phyloP scores from a whole-genome alignment of 1,139 yeast genomes.

The Candida albicans region DNA sequence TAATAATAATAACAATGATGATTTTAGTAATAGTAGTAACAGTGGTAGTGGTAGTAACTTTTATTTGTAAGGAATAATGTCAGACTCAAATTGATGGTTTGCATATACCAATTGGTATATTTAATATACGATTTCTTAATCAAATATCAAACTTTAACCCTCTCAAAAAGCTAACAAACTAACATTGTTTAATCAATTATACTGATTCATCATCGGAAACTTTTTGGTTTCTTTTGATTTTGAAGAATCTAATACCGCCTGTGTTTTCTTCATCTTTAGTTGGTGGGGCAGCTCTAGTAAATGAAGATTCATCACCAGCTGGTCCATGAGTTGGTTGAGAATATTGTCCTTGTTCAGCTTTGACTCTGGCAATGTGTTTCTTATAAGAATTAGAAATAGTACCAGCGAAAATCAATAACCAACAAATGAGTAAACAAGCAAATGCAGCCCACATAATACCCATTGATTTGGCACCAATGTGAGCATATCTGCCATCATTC shows the following conservation, averaged over 20 bases:
- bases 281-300: constrained; percentile 40
- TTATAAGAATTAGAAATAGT: constrained; percentile 49
- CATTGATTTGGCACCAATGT: constrained; percentile 56
- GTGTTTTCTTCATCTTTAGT: constrained; percentile 37
- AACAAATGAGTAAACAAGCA: constrained; percentile 51
- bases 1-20: too few relatives aligned
- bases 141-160: too few relatives aligned
- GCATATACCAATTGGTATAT: too few relatives aligned
- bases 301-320: constrained; percentile 45
- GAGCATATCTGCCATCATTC: constrained; percentile 40
- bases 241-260: constrained; percentile 77
- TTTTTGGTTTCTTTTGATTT: constrained; percentile 67
- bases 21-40: too few relatives aligned
- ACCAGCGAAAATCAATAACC: constrained; percentile 56
- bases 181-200: constrained; percentile 19
- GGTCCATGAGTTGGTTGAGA: constrained; percentile 9
- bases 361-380: constrained; percentile 42
- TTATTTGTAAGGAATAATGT: too few relatives aligned
- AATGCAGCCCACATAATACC: constrained; percentile 74
- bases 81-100: too few relatives aligned
- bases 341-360: constrained; percentile 21
- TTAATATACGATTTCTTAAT: too few relatives aligned
- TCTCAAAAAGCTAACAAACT: background rate
- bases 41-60: too few relatives aligned
- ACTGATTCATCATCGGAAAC: constrained; percentile 63